A percentile compares a stretch with the other conserved stretches of the same genome.
These are phyloP conservation scores for Mesembryanthemum crystallinum DNA, from an alignment of 148 eudicot genomes.

Conservation along the genomic window DNA sequence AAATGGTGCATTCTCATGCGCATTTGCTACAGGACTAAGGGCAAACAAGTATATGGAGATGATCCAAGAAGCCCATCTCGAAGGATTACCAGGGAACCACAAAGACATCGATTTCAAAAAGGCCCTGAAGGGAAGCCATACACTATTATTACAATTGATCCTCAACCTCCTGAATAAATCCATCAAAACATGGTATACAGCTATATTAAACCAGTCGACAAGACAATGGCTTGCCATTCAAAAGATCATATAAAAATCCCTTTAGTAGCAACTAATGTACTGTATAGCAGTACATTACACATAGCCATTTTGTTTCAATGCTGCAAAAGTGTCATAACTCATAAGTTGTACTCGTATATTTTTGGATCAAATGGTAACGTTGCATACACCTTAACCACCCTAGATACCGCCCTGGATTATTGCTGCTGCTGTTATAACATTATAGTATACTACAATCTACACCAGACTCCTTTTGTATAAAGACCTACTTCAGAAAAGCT, in stretches of 20 bases:
- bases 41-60: constrained; percentile 33
- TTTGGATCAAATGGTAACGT: background rate
- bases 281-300: background rate
- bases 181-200: background rate
- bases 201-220: background rate
- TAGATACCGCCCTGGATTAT: background rate
- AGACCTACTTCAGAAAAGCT: background rate
- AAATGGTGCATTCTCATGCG: constrained; percentile 21
- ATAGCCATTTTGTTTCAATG: background rate
- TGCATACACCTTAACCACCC: background rate
- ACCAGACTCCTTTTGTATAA: background rate
- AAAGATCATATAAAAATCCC: background rate
- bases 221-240: background rate
- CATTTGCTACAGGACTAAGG: constrained; percentile 34
- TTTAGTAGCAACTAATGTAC: background rate
- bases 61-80: constrained; percentile 25
- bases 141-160: background rate
- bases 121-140: constrained; percentile 18
- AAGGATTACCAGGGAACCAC: constrained; percentile 1
- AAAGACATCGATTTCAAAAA: constrained; percentile 23
- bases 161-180: background rate
- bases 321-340: too few relatives aligned
- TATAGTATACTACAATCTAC: background rate
- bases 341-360: too few relatives aligned
- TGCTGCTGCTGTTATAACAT: background rate